phyloP scores from a whole-genome alignment of 192 early-diverging fungal species.

The Paraglomus occultum region DNA sequence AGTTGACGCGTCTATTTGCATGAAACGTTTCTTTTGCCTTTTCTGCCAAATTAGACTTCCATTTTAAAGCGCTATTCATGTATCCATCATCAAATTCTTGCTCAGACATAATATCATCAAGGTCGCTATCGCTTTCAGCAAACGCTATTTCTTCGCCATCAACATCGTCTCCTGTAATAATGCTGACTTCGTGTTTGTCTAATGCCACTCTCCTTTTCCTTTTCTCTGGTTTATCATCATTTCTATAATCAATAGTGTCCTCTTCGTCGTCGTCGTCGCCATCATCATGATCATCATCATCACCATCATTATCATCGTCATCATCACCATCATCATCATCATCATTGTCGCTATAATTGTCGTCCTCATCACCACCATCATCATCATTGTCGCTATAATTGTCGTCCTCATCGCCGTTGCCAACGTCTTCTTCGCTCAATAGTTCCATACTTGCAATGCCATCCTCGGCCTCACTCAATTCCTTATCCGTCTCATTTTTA shows the following conservation, averaged over 20 bases:
- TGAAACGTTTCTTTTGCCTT: slow-evolving; percentile 60
- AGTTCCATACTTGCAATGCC: no score
- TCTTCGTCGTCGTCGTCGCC: slow-evolving; percentile 46
- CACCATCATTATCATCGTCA: slow-evolving; percentile 30
- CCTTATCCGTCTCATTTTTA: no score
- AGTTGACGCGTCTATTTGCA: slow-evolving; percentile 63
- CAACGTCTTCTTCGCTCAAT: not conserved
- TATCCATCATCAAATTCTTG: slow-evolving; percentile 42
- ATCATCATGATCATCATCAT: slow-evolving; percentile 35
- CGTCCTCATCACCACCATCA: not conserved
- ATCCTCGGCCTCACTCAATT: no score
- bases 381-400: not conserved
- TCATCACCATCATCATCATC: slow-evolving; percentile 20
- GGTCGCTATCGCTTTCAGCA: slow-evolving; percentile 76
- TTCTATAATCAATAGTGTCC: slow-evolving; percentile 42
- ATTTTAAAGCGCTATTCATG: slow-evolving; percentile 54
- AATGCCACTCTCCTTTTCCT: slow-evolving; percentile 38
- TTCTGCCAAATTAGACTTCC: slow-evolving; percentile 68
- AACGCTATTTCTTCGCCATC: slow-evolving; percentile 49
- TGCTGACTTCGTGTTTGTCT: slow-evolving; percentile 38
- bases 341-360: slow-evolving; percentile 7
- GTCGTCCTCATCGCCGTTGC: slow-evolving; percentile 22
- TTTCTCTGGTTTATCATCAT: slow-evolving; percentile 42
- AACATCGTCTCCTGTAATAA: slow-evolving; percentile 53
- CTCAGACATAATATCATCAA: slow-evolving; percentile 46